phyloP scores from a whole-genome alignment of 2,329 filamentous ascomycete genomes.

The Pestalotiopsis sp. region DNA sequence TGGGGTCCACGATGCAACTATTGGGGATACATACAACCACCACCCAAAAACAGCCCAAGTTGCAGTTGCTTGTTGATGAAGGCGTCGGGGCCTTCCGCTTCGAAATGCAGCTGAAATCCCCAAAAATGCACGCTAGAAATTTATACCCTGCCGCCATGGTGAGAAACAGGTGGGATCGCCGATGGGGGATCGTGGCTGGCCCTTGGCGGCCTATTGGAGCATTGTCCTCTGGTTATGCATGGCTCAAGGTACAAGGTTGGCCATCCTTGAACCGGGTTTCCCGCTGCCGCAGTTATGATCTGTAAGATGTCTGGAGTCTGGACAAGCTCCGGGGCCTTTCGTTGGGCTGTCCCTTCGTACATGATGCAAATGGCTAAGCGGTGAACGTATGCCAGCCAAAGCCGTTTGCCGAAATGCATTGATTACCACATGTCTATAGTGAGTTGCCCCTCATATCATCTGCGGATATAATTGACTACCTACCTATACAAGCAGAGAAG shows the following conservation, averaged over 20 bases:
- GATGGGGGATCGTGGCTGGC: conserved; percentile 9
- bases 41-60: neutral
- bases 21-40: neutral
- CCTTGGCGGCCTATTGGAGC: conserved; percentile 2
- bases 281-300: neutral
- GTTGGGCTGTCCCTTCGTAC: neutral
- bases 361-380: neutral
- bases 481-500: neutral
- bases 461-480: neutral
- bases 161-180: neutral
- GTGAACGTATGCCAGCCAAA: neutral
- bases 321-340: neutral
- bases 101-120: neutral
- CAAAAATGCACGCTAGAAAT: neutral
- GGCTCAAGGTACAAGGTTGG: neutral
- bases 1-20: neutral
- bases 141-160: neutral
- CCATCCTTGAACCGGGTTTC: neutral
- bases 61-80: neutral
- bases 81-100: neutral
- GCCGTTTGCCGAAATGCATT: neutral
- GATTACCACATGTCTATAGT: too few species aligned
- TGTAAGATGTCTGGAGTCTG: neutral
- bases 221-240: neutral
- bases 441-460: neutral